Base-by-base conservation (phyloP, 495 filamentous ascomycete species). In the Pyrenula massariospora region DNA sequence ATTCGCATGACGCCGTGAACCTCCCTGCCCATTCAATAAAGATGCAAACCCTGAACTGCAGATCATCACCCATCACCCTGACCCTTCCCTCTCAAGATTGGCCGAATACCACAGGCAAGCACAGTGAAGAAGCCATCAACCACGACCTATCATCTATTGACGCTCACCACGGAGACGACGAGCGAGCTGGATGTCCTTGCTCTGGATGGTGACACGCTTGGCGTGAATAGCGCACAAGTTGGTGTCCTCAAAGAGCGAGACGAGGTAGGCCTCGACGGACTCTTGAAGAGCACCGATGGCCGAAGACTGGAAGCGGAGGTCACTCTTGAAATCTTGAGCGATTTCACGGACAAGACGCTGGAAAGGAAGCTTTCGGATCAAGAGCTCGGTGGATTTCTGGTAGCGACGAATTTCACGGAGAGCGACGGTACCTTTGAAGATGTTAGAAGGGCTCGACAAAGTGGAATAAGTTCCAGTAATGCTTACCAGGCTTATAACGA, bases 371-470 rank as follows among this genome's bases (percentile, higher is more conserved):
- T 99, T 99, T 85, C 93, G 93, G 85, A 99, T 99, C 67, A 99
- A 76, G 59, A 99, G 92, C 89, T 99, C 93, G 68, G 93, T 99
- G 65, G 91, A 96, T 85, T 99, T 99, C 85, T 99, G 93, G 86
- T 99, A 99, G 71, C 93, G 93, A 91, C 93, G 94, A 74, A 99
- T 99, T 82, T 99, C 93, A 92, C 93, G 93, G 67, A 99, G 93
- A 91, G 93, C 93, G 87, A 99, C 93, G 80, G 93, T 99, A 81
- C 84, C 84, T 84, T 50, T 2, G 24, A 63, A 57, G 31, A 21
- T 60, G 59, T 76, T 70, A 81, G 71, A 31, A 61, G 60, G 53
- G 52, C 48, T 48, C 54, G 54, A 22, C 15, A 11, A 22, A 12
- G 12, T 22, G 12, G 25, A 56, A 54, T 56, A 23, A 22, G 50